Evolutionary conservation across 345 rosid species (phyloP).

Genomic region (Lepidium didymum): DNA sequence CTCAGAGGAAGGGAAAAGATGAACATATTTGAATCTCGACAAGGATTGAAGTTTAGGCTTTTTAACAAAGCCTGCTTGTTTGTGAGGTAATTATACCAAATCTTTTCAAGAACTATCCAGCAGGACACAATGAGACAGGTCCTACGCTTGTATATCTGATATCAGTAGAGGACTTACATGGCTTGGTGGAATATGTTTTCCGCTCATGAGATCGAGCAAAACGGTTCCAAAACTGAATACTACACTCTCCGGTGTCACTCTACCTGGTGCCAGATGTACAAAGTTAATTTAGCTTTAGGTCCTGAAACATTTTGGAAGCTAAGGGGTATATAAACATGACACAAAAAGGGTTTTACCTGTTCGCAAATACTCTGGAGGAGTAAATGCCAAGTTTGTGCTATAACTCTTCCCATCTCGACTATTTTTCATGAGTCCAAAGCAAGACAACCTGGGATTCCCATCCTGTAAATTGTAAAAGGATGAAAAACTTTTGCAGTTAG

Average conservation of each 20-base stretch:
- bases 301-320: not conserved
- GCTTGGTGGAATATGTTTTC: slow-evolving; percentile 98
- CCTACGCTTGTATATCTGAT: not conserved
- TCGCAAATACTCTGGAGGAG: slow-evolving; percentile 95
- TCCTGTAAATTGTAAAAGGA: slow-evolving; percentile 39
- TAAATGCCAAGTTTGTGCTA: slow-evolving; percentile 94
- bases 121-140: not conserved
- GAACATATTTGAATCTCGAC: not conserved
- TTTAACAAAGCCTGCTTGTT: not conserved
- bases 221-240: slow-evolving; percentile 97
- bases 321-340: not conserved
- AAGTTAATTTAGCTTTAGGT: not conserved
- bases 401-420: slow-evolving; percentile 99
- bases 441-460: slow-evolving; percentile 89
- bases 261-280: slow-evolving; percentile 45
- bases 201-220: slow-evolving; percentile 91
- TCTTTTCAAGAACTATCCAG: not conserved
- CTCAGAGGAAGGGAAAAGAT: not conserved
- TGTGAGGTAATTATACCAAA: not conserved
- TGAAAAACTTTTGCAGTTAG: not conserved
- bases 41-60: not conserved
- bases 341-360: slow-evolving; percentile 43
- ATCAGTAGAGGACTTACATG: slow-evolving; percentile 49
- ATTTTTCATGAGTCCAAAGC: slow-evolving; percentile 96
- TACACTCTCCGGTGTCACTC: slow-evolving; percentile 93